Base-by-base conservation (phyloP, 805 yeast genomes). In the Ogataea methanolica region DNA sequence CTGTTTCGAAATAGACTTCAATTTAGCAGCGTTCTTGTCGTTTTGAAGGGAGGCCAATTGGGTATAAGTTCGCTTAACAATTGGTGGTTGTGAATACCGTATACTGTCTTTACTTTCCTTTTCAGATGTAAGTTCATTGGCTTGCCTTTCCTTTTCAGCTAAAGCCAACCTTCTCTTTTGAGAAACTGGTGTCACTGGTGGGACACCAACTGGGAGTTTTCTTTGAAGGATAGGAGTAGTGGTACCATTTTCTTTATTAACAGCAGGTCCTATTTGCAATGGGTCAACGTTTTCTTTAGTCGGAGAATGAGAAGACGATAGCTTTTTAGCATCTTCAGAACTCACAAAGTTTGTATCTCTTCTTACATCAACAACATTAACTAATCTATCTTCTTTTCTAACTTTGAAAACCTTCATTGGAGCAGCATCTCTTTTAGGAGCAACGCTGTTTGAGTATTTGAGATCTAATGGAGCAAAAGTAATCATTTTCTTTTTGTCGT, bases 401-500 rank as follows among this genome's bases (percentile, higher is more conserved):
- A 57, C 55, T 41, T 49, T 53, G 47, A 51, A 48, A n/a, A 55
- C 50, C 38, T 51, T 50, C 51, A 52, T 43, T 5, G 49, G 21
- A 8, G 45, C 21, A 19, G 41, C 40, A 14, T 52, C 53, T 23
- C 42, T 42, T 33, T 40, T 41, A 21, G 36, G 19, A 17, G 36
- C 4, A 16, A 41, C 21, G n/a, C 12, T 34, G 35, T 34, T 35
- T 2, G 29, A 21, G 23, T 43, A 3, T 12, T 47, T 15, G 6
- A 44, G 39, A 14, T 50, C 53, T 8, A 52, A 22, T 11, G 60
- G 55, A 33, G 52, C 60, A 43, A 65, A 59, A 15, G 55, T 53
- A 53, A 63, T 57, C 49, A 65, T 67, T 43, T 73, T 75, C 47
- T 68, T 67, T 55, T 70, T 69, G 48, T 75, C 67, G 43, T 65